phyloP scores from a whole-genome alignment of 352 stramenopile species.

The Phytophthora syringae region DNA sequence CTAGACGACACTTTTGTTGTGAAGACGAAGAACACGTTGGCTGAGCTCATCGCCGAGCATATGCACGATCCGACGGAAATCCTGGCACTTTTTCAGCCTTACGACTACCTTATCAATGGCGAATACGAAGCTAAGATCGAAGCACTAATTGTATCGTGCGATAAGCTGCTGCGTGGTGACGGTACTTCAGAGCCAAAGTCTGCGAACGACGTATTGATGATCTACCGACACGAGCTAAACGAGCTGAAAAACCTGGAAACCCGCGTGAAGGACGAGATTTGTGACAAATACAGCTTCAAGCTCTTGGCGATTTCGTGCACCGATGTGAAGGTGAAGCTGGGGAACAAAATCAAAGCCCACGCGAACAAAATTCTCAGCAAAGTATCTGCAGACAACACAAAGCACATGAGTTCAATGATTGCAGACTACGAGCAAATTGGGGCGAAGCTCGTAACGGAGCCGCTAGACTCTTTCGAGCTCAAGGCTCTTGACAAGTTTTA shows the following conservation, averaged over 20 bases:
- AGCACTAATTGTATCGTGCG: constrained; percentile 46
- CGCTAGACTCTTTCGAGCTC: constrained; percentile 90
- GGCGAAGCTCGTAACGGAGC: constrained; percentile 86
- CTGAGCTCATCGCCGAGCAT: constrained; percentile 65
- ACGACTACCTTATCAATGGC: constrained; percentile 81
- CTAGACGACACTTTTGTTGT: constrained; percentile 84
- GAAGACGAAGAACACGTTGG: constrained; percentile 66
- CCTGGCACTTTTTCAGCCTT: constrained; percentile 76
- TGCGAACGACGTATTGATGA: constrained; percentile 53
- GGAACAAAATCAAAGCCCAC: constrained; percentile 75
- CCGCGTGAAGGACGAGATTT: constrained; percentile 50
- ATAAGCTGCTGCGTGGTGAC: constrained; percentile 26
- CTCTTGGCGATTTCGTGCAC: constrained; percentile 90
- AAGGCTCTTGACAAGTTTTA: constrained; percentile 91
- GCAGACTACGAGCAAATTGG: constrained; percentile 90
- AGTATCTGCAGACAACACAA: constrained; percentile 86
- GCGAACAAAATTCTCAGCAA: constrained; percentile 76
- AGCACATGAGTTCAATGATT: constrained; percentile 89
- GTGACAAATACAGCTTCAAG: constrained; percentile 91
- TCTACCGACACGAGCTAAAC: constrained; percentile 60
- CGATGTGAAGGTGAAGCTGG: constrained; percentile 89
- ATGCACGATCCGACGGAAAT: constrained; percentile 72
- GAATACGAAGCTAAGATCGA: constrained; percentile 74
- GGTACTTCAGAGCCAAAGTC: constrained; percentile 16
- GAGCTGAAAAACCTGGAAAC: constrained; percentile 59